Evolutionary conservation across 2,329 filamentous ascomycete genomes (phyloP), one percentile per base, ranked within the genome.

Genomic region (Fusarium sp.): DNA sequence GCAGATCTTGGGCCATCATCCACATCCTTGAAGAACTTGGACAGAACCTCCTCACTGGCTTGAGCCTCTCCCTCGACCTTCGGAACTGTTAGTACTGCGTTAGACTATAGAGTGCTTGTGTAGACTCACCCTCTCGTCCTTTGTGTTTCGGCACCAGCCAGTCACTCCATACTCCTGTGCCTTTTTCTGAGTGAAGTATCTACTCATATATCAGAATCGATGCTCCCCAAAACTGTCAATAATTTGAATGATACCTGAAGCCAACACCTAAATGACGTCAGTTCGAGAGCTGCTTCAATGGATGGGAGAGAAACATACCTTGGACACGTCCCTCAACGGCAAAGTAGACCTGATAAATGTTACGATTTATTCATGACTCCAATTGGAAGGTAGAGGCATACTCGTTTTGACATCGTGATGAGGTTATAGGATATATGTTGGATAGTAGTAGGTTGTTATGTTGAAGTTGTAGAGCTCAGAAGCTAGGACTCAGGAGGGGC

Each of bases 11-110:
- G 94, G 0, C 95, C 95, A 55, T 88, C 86, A 75, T 94, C 87
- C 48, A 98, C 82, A 67, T 93, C 90, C 72, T 91, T 88, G 37
- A 97, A 81, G 70, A 98, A 91, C 58, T 89, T 87, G 55, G 89
- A 81, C 27, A 98, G 78, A 4, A 86, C 81, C 1, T 88, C 85
- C 2, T 90, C 85, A 3, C 87, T 84, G 30, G 94, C 94, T 78
- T 98, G 95, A 7, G 91, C 94, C 81, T 98, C 94, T 27, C 95
- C 95, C 76, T 93, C 89, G 48, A 98, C 94, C 93, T 97, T 74
- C 80, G 55, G 13, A 18, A 16, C 13, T 24, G 41, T 69, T 29
- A 69, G 46, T 45, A 4, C 18, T 30, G 18, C 16, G 18, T 16
- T 40, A 48, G 18, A 13, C 40, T 37, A 12, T 6, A 3, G 3